Percentiles rank a stretch among this genome's conserved stretches.
Evolutionary conservation across 768 basidiomycete genomes (phyloP).

Genomic region (Ramaria sp.): DNA sequence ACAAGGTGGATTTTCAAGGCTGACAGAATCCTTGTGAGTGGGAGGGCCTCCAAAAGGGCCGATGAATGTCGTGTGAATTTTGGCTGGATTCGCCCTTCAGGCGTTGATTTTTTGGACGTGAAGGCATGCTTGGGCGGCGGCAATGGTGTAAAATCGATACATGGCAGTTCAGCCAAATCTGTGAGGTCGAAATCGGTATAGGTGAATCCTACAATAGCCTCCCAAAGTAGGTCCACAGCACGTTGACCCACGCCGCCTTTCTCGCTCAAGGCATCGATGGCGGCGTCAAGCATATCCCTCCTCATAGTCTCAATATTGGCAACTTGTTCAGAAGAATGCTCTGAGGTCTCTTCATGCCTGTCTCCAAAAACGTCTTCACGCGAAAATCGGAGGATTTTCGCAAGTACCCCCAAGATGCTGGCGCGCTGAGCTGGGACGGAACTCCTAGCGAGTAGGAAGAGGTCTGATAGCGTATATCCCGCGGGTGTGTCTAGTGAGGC

Average conservation of each 20-base stretch:
- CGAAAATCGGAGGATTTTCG: slow-evolving; percentile 36
- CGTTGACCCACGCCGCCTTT: slow-evolving; percentile 54
- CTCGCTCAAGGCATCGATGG: slow-evolving; percentile 54
- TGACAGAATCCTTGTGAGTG: neutral
- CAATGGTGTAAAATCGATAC: slow-evolving; percentile 1
- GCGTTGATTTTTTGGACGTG: neutral
- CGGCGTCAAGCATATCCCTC: slow-evolving; percentile 55
- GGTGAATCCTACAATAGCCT: slow-evolving; percentile 52
- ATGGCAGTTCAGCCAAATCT: slow-evolving; percentile 5
- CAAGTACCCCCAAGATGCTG: slow-evolving; percentile 67
- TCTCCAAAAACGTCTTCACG: neutral
- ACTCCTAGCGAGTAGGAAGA: slow-evolving; percentile 69
- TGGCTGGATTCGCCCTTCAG: neutral
- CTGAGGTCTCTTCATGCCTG: neutral
- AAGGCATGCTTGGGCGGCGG: neutral
- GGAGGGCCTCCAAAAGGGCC: neutral
- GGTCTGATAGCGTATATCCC: slow-evolving; percentile 82
- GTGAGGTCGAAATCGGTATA: neutral
- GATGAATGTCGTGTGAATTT: neutral
- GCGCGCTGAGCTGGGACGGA: slow-evolving; percentile 78
- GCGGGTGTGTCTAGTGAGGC: slow-evolving; percentile 42
- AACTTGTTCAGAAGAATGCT: neutral
- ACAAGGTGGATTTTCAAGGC: neutral
- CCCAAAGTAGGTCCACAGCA: slow-evolving; percentile 68
- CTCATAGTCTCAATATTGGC: slow-evolving; percentile 24